Evolutionary conservation across 192 early-diverging fungal genomes (phyloP), one percentile per base, ranked within the genome.

Genomic region (Coemansia guatemalensis): DNA sequence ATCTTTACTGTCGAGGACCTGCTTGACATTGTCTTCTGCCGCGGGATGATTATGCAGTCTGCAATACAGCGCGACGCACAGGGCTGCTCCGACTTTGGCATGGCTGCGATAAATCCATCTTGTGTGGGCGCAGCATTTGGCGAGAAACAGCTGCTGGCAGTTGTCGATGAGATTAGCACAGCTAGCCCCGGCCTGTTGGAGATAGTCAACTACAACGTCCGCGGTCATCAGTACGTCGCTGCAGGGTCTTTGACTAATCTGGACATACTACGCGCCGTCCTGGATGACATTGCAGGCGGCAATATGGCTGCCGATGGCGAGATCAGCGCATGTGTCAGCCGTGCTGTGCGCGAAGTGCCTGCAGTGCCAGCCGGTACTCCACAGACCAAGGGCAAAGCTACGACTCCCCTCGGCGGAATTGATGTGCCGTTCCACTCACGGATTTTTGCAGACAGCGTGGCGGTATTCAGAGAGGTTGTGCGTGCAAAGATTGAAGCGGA

Each of bases 161-260:
- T 93, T 30, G 91, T 95, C 24, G 83, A 85, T 35, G 73, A 84
- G 24, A 90, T 94, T 85, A 44, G 92, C 90, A 75, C 79, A 83
- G 63, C 82, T 47, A 84, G 87, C 18, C 74, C 79, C 22, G 86
- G 83, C 44, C 81, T 97, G 26, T 68, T 95, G 56, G 93, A 97
- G 65, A 91, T 98, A 81, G 95, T 96, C 62, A 98, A 98, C 85
- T 95, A 85, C 85, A 98, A 98, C 81, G 91, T 98, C 50, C 89
- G 90, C 65, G 93, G 90, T 76, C 87, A 90, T 79, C 95, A 98
- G 82, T 98, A 96, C 63, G 93, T 98, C 21, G 88, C 90, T 56
- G 88, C 94, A 55, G 95, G 95, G 68, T 84, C 90, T 21, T 73
- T 93, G 55, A 59, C 77, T 51, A 88, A 87, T 75, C 79, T 98